Evolutionary conservation across 495 filamentous ascomycete genomes (phyloP), one percentile per base, ranked within the genome.

Genomic region (Sordaria brevicollis): DNA sequence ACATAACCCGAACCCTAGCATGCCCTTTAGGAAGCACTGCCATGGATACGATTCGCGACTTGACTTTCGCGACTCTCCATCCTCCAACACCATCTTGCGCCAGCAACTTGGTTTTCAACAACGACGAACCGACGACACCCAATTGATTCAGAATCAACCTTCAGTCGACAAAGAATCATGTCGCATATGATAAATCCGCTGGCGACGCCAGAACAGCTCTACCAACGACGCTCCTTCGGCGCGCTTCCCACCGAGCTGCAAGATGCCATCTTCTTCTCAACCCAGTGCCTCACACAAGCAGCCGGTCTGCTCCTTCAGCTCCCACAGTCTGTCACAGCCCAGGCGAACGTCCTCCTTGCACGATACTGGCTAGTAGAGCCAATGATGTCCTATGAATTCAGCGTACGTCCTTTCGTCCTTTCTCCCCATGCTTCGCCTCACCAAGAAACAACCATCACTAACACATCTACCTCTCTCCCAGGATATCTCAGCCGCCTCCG

Each of bases 261-360:
- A 80, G 86, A 88, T 71, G 86, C 85, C 67, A 83, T 92, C 54
- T 85, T 88, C 70, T 91, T 85, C 78, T 83, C 89, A 31, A 86
- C 88, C 4, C 88, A 91, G 49, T 87, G 89, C 69, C 86, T 99
- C 6, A 96, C 92, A 11, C 96, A 98, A 78, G 87, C 91, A 19
- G 93, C 95, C 11, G 96, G 95, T 6, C 83, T 97, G 7, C 86
- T 98, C 8, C 85, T 99, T 3, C 87, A 91, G 49, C 81, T 98
- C 65, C 91, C 94, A 1, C 96, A 98, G 75, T 92, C 94, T 69
- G 87, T 93, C 65, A 93, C 96, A 34, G 91, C 93, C 15, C 92
- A 93, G 74, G 92, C 95, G 3, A 90, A 93, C 74, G 88, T 99
- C n/a, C 81, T 95, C 0, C 88, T 96, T 35, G 91, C 89, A n/a